Conservation (phyloP, 768 basidiomycete species). For the Tylopilus sp. region DNA sequence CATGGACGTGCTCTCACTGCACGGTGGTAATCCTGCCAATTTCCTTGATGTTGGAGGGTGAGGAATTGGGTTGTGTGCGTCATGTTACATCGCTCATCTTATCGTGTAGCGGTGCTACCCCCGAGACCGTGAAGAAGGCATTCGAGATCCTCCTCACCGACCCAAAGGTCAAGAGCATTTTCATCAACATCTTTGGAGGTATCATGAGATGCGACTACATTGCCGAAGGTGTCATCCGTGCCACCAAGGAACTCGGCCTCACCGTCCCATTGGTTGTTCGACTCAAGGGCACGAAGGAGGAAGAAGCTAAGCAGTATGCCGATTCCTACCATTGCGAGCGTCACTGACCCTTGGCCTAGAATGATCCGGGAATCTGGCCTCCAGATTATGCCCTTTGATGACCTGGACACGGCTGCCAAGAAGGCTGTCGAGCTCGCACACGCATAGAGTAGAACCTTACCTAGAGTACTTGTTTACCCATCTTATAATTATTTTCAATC, state of each 20-base stretch:
- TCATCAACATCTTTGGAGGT: constrained; percentile 97
- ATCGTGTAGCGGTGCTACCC: constrained; percentile 81
- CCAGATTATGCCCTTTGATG: constrained; percentile 91
- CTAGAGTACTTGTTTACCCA: constrained; percentile 18
- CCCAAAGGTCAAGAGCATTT: constrained; percentile 94
- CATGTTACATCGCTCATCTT: neutral
- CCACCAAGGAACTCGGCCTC: constrained; percentile 86
- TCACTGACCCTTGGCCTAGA: constrained; percentile 40
- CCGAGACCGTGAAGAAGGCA: constrained; percentile 99
- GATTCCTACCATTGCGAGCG: neutral
- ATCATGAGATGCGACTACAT: constrained; percentile 99
- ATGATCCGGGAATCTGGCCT: constrained; percentile 92
- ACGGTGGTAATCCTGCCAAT: constrained; percentile 96
- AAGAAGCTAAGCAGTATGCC: constrained; percentile 84
- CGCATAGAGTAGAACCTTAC: constrained; percentile 35
- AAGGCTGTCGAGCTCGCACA: constrained; percentile 69
- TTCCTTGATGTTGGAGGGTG: constrained; percentile 98
- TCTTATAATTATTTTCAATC: constrained; percentile 11
- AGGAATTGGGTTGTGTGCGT: constrained; percentile 15
- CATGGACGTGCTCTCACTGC: constrained; percentile 97
- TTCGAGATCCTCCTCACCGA: constrained; percentile 93
- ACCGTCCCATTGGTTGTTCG: constrained; percentile 89
- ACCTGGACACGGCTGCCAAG: constrained; percentile 87
- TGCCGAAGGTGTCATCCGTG: constrained; percentile 97
- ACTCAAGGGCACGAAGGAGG: constrained; percentile 95